phyloP scores from a whole-genome alignment of 768 basidiomycete species.

The Guyanaporus albipodus region DNA sequence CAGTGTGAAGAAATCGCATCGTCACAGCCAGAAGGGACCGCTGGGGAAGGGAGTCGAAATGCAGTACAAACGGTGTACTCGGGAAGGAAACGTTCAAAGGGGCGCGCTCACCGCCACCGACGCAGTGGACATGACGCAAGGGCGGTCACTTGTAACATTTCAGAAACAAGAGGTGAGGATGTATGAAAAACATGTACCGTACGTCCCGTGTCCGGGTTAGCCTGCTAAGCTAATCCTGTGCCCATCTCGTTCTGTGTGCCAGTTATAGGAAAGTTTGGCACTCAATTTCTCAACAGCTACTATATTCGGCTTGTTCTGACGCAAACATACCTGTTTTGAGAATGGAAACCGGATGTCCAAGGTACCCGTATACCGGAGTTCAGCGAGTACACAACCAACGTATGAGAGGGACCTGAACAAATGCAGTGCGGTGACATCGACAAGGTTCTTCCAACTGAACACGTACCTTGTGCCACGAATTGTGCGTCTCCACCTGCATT shows the following conservation, averaged over 20 bases:
- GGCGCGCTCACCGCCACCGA: slow-evolving; percentile 33
- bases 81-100: slow-evolving; percentile 16
- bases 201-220: slow-evolving; percentile 22
- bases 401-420: slow-evolving; percentile 1
- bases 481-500: slow-evolving; percentile 13
- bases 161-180: slow-evolving; percentile 7
- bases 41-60: slow-evolving; percentile 22
- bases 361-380: slow-evolving; percentile 23
- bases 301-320: background rate
- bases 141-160: slow-evolving; percentile 5
- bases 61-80: slow-evolving; percentile 34
- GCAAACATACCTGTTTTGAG: background rate
- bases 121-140: slow-evolving; percentile 25
- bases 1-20: slow-evolving; percentile 30
- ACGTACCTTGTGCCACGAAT: slow-evolving; percentile 18
- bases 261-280: slow-evolving; percentile 1
- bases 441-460: slow-evolving; percentile 6
- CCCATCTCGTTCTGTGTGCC: slow-evolving; percentile 1
- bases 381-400: slow-evolving; percentile 4
- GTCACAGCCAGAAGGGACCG: slow-evolving; percentile 33
- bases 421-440: slow-evolving; percentile 23
- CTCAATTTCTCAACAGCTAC: background rate
- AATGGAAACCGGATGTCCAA: slow-evolving; percentile 10
- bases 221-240: slow-evolving; percentile 24
- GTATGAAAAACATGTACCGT: slow-evolving; percentile 7